phyloP scores from a whole-genome alignment of 83 land plant species.

The Thuja plicata region DNA sequence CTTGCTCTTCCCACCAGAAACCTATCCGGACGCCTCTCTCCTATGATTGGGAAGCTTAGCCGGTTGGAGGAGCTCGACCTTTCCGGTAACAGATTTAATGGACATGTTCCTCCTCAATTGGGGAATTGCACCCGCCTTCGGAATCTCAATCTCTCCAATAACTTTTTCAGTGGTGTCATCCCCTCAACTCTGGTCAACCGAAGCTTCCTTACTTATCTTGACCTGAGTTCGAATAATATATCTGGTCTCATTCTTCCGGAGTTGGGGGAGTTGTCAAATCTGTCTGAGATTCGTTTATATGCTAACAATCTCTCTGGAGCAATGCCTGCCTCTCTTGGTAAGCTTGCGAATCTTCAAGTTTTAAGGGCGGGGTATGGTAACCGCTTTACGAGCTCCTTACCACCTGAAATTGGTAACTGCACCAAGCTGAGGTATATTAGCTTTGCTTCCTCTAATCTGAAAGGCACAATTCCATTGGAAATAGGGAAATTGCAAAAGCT shows the following conservation, averaged over 20 bases:
- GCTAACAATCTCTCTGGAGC: slow-evolving; percentile 31
- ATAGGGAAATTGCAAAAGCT: background rate
- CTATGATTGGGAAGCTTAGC: background rate
- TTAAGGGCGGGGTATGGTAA: slow-evolving; percentile 19
- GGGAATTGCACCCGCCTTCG: slow-evolving; percentile 22
- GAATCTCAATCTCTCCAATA: slow-evolving; percentile 32
- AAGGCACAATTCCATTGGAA: slow-evolving; percentile 31
- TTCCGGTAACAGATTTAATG: slow-evolving; percentile 7
- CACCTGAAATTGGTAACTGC: background rate
- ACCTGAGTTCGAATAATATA: slow-evolving; percentile 5
- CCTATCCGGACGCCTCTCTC: background rate
- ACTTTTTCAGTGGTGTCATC: slow-evolving; percentile 34
- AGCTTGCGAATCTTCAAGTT: slow-evolving; percentile 17
- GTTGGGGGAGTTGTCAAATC: slow-evolving; percentile 36
- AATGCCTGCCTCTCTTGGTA: slow-evolving; percentile 45
- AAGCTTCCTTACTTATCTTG: slow-evolving; percentile 16
- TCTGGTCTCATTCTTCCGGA: slow-evolving; percentile 33
- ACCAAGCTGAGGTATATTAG: slow-evolving; percentile 34
- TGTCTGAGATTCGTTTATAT: slow-evolving; percentile 31
- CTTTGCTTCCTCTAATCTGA: slow-evolving; percentile 30
- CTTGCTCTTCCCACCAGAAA: background rate
- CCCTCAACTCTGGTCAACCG: slow-evolving; percentile 31
- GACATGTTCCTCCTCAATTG: slow-evolving; percentile 25
- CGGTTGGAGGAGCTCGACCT: background rate
- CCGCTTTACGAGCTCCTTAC: slow-evolving; percentile 37